Evolutionary conservation across 768 basidiomycete species (phyloP).

Genomic region (Lentinula edodes): DNA sequence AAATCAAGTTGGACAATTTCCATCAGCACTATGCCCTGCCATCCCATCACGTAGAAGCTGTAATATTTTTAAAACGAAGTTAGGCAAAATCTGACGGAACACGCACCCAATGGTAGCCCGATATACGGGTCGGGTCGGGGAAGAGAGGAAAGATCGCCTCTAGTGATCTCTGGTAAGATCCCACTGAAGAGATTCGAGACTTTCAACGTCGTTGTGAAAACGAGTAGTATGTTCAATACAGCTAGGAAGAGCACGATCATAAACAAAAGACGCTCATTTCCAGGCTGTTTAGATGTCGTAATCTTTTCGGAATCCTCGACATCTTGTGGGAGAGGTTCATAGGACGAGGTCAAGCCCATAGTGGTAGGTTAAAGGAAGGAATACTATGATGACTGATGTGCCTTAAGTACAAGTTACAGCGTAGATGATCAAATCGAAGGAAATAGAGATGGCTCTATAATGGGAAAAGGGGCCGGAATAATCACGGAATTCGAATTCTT

Average conservation of each 20-base stretch:
- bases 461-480: too few species aligned
- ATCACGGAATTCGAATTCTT: background rate
- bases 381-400: background rate
- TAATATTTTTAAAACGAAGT: background rate
- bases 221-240: conserved; percentile 4
- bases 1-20: background rate
- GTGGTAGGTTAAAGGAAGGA: background rate
- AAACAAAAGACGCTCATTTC: background rate
- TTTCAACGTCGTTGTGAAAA: background rate
- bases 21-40: background rate
- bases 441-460: too few species aligned
- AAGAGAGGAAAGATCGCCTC: conserved; percentile 2
- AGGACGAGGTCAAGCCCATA: background rate
- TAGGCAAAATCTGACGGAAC: background rate
- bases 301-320: background rate
- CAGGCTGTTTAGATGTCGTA: background rate
- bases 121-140: conserved; percentile 11
- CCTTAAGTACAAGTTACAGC: background rate
- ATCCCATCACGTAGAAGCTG: background rate
- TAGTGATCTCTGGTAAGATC: background rate
- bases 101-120: background rate
- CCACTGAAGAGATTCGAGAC: background rate
- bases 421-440: background rate
- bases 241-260: background rate
- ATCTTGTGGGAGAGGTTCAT: background rate